Evolutionary conservation across 2,329 filamentous ascomycete species (phyloP).

Genomic region (Alternaria infectoria): DNA sequence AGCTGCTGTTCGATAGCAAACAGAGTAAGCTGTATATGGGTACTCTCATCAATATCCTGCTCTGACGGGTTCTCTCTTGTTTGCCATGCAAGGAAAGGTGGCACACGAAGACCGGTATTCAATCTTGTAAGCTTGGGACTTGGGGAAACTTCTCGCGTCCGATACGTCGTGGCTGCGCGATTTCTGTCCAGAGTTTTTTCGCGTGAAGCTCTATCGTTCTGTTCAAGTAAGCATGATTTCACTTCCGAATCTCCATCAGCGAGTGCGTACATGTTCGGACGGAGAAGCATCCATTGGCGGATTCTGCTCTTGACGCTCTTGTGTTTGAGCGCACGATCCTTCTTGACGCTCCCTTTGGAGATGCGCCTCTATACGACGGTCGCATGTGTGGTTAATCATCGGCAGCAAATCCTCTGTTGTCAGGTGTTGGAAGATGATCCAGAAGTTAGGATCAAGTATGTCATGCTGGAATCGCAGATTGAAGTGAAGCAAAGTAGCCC

Average conservation of each 20-base stretch:
- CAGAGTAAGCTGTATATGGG: background rate
- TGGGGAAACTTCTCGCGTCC: background rate
- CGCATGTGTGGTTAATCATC: background rate
- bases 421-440: background rate
- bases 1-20: background rate
- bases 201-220: background rate
- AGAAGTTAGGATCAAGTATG: background rate
- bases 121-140: background rate
- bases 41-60: background rate
- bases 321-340: background rate
- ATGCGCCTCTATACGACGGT: background rate
- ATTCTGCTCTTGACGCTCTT: background rate
- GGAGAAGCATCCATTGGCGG: background rate
- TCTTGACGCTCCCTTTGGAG: background rate
- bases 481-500: background rate
- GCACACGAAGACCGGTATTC: background rate
- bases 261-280: background rate
- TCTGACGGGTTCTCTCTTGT: background rate
- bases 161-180: background rate
- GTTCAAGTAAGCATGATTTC: no score
- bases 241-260: no score
- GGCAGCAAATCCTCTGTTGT: background rate
- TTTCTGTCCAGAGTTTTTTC: background rate
- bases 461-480: background rate
- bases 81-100: background rate